Conservation (phyloP, 768 basidiomycete genomes). For the Pholiota molesta region DNA sequence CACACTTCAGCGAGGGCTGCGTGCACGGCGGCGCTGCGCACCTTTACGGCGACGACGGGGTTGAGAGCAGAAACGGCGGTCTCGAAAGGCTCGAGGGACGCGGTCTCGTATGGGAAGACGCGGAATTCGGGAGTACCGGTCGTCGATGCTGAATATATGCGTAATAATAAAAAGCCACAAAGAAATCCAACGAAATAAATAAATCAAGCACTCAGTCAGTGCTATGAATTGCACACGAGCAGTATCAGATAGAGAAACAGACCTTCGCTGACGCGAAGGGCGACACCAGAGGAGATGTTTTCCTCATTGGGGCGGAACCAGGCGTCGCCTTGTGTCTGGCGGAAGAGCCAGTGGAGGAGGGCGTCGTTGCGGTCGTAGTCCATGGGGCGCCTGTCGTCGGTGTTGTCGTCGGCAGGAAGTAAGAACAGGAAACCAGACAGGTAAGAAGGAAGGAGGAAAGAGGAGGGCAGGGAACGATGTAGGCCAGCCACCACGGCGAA, state of each 20-base stretch:
- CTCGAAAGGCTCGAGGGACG: constrained; percentile 74
- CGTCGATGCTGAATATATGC: constrained; percentile 12
- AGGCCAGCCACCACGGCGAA: not conserved
- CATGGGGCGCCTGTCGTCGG: constrained; percentile 30
- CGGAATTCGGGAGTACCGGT: constrained; percentile 55
- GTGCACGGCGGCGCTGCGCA: constrained; percentile 77
- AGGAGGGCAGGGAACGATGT: not conserved
- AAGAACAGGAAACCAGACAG: not conserved
- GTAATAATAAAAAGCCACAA: not conserved
- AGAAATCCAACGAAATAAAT: not conserved
- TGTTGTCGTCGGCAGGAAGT: not conserved
- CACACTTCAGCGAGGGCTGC: constrained; percentile 74
- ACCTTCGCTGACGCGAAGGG: constrained; percentile 53
- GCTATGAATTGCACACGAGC: not conserved
- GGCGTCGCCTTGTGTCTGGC: constrained; percentile 77
- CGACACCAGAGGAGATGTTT: constrained; percentile 73
- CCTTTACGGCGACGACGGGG: constrained; percentile 81
- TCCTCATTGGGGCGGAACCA: constrained; percentile 84
- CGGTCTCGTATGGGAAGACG: constrained; percentile 84
- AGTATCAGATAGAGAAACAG: constrained; percentile 25
- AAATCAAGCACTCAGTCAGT: too few relatives aligned
- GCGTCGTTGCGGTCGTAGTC: constrained; percentile 86
- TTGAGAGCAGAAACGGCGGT: constrained; percentile 70
- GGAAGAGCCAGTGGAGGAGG: constrained; percentile 79
- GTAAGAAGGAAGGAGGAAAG: not conserved